These are phyloP conservation scores for Hirschioporus abietinus DNA, from an alignment of 768 basidiomycete genomes.

Conservation along the genomic window DNA sequence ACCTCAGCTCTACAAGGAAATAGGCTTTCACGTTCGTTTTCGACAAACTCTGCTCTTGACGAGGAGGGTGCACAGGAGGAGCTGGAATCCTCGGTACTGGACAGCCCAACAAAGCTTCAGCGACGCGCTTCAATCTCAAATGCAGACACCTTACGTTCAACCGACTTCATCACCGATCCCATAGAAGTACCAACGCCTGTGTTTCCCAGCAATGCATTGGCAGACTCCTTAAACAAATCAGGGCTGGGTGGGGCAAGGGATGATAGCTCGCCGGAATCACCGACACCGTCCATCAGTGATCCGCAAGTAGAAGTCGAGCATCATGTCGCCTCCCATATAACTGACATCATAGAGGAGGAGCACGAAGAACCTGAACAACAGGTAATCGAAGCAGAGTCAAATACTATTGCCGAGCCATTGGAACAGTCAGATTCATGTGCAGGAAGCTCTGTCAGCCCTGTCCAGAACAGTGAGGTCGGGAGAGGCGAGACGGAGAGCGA, in stretches of 20 bases:
- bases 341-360: background rate
- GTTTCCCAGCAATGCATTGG: background rate
- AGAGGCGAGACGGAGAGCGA: too few relatives aligned
- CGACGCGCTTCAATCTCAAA: background rate
- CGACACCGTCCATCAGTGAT: background rate
- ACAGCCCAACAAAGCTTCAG: background rate
- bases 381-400: background rate
- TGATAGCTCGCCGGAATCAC: background rate
- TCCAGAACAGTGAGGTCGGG: too few relatives aligned
- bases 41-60: background rate
- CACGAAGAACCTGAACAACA: background rate
- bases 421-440: background rate
- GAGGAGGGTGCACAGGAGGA: background rate
- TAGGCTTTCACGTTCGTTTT: background rate
- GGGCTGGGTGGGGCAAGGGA: background rate
- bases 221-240: background rate
- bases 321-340: background rate
- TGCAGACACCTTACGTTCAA: background rate
- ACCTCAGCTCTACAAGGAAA: background rate
- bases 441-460: background rate
- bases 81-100: background rate
- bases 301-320: background rate
- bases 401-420: background rate
- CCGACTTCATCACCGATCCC: background rate
- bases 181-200: background rate